Evolutionary conservation across 75 land plant genomes (phyloP).

Genomic region (Sequoiadendron giganteum): DNA sequence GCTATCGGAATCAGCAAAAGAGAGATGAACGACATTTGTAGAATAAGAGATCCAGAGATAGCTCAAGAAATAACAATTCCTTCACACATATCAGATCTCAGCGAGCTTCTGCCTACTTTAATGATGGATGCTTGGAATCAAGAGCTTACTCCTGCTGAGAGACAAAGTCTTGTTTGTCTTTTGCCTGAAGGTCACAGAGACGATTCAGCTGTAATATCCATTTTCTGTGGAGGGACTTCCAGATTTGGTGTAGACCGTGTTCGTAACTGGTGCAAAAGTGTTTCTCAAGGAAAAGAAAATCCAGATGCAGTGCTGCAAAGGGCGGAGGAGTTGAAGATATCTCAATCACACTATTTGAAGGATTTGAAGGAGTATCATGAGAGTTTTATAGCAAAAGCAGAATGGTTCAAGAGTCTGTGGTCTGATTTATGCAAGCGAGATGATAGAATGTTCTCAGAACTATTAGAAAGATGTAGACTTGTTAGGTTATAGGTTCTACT

Average conservation of each 20-base stretch:
- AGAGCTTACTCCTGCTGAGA: background rate
- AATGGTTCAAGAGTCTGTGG: background rate
- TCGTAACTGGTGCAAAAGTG: background rate
- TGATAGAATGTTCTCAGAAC: background rate
- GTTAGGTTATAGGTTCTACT: no score
- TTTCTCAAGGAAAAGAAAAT: background rate
- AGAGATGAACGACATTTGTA: background rate
- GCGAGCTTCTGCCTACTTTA: background rate
- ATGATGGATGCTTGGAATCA: background rate
- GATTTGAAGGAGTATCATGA: background rate
- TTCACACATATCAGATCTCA: background rate
- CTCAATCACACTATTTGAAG: background rate
- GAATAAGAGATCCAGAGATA: background rate
- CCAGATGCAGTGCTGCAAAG: background rate
- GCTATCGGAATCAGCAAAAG: background rate
- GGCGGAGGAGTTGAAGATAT: background rate
- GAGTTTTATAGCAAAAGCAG: background rate
- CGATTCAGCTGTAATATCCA: background rate
- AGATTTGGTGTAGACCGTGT: background rate
- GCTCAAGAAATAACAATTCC: background rate
- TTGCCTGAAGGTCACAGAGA: background rate
- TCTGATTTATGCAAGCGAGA: background rate
- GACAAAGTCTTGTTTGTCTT: background rate
- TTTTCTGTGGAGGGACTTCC: background rate
- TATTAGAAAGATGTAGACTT: no score